phyloP scores from a whole-genome alignment of 1,139 yeast species.

The Candida glucosophila region DNA sequence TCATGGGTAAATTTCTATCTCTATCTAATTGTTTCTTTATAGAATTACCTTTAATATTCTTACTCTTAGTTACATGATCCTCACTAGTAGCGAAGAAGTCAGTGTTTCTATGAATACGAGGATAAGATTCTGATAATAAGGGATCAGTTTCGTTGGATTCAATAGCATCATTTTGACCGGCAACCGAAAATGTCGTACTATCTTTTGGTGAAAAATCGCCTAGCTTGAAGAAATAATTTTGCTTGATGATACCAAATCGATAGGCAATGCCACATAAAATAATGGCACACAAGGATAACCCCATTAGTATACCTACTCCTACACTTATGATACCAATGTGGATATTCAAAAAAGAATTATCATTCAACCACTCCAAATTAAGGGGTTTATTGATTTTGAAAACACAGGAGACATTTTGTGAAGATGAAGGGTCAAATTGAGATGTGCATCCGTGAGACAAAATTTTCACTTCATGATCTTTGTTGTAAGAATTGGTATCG shows the following conservation, averaged over 20 bases:
- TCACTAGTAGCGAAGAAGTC: constrained; percentile 9
- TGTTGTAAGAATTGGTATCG: constrained; percentile 37
- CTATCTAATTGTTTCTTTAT: constrained; percentile 19
- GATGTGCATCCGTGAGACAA: constrained; percentile 61
- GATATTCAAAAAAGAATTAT: constrained; percentile 40
- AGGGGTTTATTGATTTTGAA: constrained; percentile 64
- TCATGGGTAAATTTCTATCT: constrained; percentile 26
- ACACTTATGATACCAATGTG: constrained; percentile 60
- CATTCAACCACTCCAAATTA: constrained; percentile 45
- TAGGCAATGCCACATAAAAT: constrained; percentile 20
- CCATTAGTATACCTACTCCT: constrained; percentile 56
- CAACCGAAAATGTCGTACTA: too few relatives aligned
- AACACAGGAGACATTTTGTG: constrained; percentile 45
- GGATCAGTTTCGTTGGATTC: too few relatives aligned
- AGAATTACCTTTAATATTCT: constrained; percentile 16
- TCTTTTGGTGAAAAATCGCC: too few relatives aligned
- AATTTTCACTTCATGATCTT: constrained; percentile 58
- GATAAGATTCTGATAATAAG: too few relatives aligned
- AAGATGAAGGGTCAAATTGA: constrained; percentile 5
- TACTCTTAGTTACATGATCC: constrained; percentile 7
- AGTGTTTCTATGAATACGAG: too few relatives aligned
- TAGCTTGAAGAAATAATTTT: too few relatives aligned
- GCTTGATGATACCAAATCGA: constrained; percentile 23
- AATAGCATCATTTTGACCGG: too few relatives aligned
- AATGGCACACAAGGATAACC: constrained; percentile 36